These are phyloP conservation scores for Tolypocladium album DNA, from an alignment of 2,329 filamentous ascomycete genomes.

Conservation along the genomic window DNA sequence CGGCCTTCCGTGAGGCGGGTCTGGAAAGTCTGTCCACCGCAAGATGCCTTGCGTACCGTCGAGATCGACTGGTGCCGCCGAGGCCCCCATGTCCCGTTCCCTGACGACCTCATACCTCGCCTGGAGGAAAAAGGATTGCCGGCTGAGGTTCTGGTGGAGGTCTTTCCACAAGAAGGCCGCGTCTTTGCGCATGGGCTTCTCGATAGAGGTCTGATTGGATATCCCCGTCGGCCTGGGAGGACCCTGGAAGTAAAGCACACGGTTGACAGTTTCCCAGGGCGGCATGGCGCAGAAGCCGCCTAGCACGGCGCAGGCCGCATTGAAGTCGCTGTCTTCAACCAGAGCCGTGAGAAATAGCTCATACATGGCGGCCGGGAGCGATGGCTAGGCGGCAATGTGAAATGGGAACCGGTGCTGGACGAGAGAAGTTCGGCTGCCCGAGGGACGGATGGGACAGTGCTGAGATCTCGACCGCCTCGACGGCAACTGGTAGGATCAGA, in stretches of 20 bases:
- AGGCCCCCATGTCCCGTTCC: conserved; percentile 33
- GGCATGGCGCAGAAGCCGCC: conserved; percentile 47
- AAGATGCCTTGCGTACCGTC: conserved; percentile 36
- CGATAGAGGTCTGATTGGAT: conserved; percentile 26
- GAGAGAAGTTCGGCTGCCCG: neutral
- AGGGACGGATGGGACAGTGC: neutral
- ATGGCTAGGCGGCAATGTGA: neutral
- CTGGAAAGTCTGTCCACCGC: conserved; percentile 50
- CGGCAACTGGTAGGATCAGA: neutral
- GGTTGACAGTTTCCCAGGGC: conserved; percentile 35
- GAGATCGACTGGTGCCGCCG: conserved; percentile 22
- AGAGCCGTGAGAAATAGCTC: conserved; percentile 48
- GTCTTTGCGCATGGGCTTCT: conserved; percentile 27
- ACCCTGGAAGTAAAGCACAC: conserved; percentile 44
- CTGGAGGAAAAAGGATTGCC: conserved; percentile 48
- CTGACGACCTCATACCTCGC: conserved; percentile 41
- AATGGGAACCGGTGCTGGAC: neutral
- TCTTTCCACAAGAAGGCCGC: conserved; percentile 35
- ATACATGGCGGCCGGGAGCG: conserved; percentile 30
- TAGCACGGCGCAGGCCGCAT: conserved; percentile 39
- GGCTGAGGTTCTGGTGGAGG: conserved; percentile 40
- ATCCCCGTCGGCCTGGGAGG: conserved; percentile 34
- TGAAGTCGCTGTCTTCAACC: conserved; percentile 38
- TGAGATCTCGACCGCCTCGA: neutral
- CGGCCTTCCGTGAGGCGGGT: conserved; percentile 38